A percentile compares a stretch with the other conserved stretches of the same genome.
Evolutionary conservation across 1,139 yeast species (phyloP).

Genomic region (Diutina catenulata): DNA sequence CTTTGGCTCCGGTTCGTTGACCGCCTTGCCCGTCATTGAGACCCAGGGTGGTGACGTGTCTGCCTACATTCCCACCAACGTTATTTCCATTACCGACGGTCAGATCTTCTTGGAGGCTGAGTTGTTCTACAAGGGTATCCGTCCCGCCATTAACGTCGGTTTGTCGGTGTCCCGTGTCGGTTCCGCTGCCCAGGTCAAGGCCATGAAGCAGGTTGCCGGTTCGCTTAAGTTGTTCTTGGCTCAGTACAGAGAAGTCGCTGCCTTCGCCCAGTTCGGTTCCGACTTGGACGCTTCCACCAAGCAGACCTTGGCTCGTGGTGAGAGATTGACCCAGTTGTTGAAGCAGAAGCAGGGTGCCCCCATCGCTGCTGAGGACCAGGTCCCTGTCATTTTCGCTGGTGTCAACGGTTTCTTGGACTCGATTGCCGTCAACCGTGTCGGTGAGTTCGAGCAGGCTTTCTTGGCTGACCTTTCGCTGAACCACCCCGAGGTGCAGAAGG

Average conservation of each 20-base stretch:
- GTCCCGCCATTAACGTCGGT: constrained; percentile 99
- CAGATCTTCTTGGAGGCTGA: constrained; percentile 99
- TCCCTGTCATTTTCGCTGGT: constrained; percentile 98
- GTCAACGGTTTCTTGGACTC: constrained; percentile 97
- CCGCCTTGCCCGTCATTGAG: constrained; percentile 94
- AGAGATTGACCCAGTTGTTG: constrained; percentile 97
- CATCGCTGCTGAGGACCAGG: constrained; percentile 97
- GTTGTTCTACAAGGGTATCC: constrained; percentile 99
- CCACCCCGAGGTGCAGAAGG: constrained; percentile 71
- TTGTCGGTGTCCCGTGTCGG: constrained; percentile 99
- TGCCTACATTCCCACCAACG: constrained; percentile 95
- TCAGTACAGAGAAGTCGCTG: constrained; percentile 99
- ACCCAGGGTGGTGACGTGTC: constrained; percentile 99
- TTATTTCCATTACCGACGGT: constrained; percentile 95
- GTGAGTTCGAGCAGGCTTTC: constrained; percentile 89
- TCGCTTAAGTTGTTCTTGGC: constrained; percentile 99
- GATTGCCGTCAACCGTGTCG: constrained; percentile 76
- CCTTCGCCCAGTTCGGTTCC: constrained; percentile 99
- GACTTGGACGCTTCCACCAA: constrained; percentile 99
- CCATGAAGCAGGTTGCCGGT: constrained; percentile 99
- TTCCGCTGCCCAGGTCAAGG: constrained; percentile 99
- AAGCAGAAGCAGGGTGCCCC: constrained; percentile 98
- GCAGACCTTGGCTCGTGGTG: constrained; percentile 99
- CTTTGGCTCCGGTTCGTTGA: constrained; percentile 88
- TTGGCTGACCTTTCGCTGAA: constrained; percentile 82